Evolutionary conservation across 2,329 filamentous ascomycete species (phyloP).

Genomic region (Alternaria sp.): DNA sequence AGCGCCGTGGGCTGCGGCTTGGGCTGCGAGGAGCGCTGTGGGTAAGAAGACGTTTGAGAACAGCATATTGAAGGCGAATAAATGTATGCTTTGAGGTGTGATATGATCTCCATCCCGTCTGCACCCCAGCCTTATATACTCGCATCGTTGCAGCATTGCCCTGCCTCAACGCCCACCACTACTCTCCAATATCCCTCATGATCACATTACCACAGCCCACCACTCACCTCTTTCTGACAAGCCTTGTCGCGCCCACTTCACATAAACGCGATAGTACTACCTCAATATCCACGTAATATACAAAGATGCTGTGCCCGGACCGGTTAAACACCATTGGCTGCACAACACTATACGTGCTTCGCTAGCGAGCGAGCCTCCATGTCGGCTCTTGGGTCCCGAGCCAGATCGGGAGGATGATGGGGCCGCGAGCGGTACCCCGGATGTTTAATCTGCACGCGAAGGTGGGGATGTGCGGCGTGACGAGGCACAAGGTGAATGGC

Average conservation of each 20-base stretch:
- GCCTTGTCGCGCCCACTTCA: conserved; percentile 15
- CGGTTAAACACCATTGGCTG: conserved; percentile 30
- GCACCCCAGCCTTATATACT: conserved; percentile 23
- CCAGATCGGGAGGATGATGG: conserved; percentile 16
- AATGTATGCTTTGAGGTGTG: background rate
- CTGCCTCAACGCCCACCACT: background rate
- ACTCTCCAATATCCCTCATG: conserved; percentile 16
- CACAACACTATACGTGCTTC: conserved; percentile 23
- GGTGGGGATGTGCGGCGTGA: conserved; percentile 26
- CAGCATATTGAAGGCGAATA: conserved; percentile 42
- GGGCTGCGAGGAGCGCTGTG: conserved; percentile 36
- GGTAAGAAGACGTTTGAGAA: conserved; percentile 45
- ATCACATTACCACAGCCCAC: conserved; percentile 13
- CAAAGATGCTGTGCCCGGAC: conserved; percentile 24
- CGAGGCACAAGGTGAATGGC: background rate
- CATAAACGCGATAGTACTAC: conserved; percentile 30
- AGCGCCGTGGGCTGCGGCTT: conserved; percentile 45
- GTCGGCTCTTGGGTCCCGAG: conserved; percentile 34
- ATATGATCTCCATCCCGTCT: background rate
- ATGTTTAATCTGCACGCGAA: conserved; percentile 27
- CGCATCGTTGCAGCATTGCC: background rate
- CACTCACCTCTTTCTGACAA: conserved; percentile 8
- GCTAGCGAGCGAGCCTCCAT: conserved; percentile 21
- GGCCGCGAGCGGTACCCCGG: conserved; percentile 26
- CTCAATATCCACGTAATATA: conserved; percentile 33